Percentiles rank a stretch among this genome's conserved stretches.
These are phyloP conservation scores for Ceratobasidium sp. DNA, from an alignment of 1,284 basidiomycete genomes.

Conservation along the genomic window DNA sequence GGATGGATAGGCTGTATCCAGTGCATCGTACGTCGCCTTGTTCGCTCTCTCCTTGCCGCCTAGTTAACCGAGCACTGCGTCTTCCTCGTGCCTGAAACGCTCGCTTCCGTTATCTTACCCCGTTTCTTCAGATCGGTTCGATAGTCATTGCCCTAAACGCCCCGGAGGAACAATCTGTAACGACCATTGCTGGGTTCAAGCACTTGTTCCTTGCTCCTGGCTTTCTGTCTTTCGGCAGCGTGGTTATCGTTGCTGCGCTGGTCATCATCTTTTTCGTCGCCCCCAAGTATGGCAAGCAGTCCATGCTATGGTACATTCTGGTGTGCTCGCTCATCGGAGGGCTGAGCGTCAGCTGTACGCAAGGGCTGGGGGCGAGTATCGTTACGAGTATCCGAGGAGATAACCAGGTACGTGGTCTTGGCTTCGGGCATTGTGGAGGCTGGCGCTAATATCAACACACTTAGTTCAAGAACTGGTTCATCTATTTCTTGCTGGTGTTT, in stretches of 20 bases:
- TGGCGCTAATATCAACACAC: not conserved
- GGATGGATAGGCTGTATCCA: slow-evolving; percentile 68
- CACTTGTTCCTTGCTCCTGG: slow-evolving; percentile 67
- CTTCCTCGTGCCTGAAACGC: slow-evolving; percentile 41
- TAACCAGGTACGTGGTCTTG: slow-evolving; percentile 49
- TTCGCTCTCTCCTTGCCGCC: slow-evolving; percentile 28
- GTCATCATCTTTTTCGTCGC: slow-evolving; percentile 57
- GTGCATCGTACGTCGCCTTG: slow-evolving; percentile 55
- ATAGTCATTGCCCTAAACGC: slow-evolving; percentile 69
- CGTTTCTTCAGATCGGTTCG: slow-evolving; percentile 51
- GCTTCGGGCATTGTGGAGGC: not conserved
- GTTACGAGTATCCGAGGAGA: slow-evolving; percentile 67
- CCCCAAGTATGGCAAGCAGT: slow-evolving; percentile 65
- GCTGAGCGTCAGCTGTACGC: slow-evolving; percentile 69
- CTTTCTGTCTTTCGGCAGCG: slow-evolving; percentile 65
- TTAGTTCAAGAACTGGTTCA: slow-evolving; percentile 66
- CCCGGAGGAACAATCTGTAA: slow-evolving; percentile 80
- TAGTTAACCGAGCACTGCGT: slow-evolving; percentile 19
- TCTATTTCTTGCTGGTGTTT: slow-evolving; percentile 59
- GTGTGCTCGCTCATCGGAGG: slow-evolving; percentile 74
- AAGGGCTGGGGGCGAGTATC: slow-evolving; percentile 69
- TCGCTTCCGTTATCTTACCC: not conserved
- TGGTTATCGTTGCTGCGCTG: slow-evolving; percentile 51
- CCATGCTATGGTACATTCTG: slow-evolving; percentile 67
- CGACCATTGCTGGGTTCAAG: slow-evolving; percentile 75